Evolutionary conservation across 2,329 filamentous ascomycete genomes (phyloP).

Genomic region (Periconia sp.): DNA sequence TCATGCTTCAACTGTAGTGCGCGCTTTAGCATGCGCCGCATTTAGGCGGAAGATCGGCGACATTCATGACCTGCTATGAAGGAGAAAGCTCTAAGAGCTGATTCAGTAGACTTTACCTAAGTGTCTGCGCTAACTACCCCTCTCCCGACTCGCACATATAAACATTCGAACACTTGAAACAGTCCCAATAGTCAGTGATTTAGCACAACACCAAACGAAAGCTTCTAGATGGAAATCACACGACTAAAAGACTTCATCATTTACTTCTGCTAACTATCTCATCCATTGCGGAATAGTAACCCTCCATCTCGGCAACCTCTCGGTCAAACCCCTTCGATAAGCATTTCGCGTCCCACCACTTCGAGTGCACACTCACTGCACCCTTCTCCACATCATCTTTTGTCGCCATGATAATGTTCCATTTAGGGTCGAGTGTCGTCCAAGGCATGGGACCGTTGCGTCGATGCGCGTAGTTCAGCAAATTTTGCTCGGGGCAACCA

Average conservation of each 20-base stretch:
- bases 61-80: too few species aligned
- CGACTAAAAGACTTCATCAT: not conserved
- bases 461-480: slow-evolving; percentile 39
- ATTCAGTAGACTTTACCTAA: too few species aligned
- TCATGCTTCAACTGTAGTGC: too few species aligned
- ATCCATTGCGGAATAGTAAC: not conserved
- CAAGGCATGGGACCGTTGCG: slow-evolving; percentile 32
- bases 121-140: too few species aligned
- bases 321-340: not conserved
- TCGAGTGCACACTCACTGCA: not conserved
- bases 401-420: not conserved
- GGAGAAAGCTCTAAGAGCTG: too few species aligned
- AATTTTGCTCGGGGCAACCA: slow-evolving; percentile 2
- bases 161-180: too few species aligned
- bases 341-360: not conserved
- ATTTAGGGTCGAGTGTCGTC: not conserved
- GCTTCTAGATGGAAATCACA: not conserved
- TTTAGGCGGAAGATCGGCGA: too few species aligned
- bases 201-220: not conserved
- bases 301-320: not conserved
- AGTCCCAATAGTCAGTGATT: too few species aligned
- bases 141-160: too few species aligned
- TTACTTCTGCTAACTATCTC: not conserved
- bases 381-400: slow-evolving; percentile 2
- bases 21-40: too few species aligned